These are phyloP conservation scores for Amylostereum chailletii DNA, from an alignment of 1,284 basidiomycete genomes.

Conservation along the genomic window DNA sequence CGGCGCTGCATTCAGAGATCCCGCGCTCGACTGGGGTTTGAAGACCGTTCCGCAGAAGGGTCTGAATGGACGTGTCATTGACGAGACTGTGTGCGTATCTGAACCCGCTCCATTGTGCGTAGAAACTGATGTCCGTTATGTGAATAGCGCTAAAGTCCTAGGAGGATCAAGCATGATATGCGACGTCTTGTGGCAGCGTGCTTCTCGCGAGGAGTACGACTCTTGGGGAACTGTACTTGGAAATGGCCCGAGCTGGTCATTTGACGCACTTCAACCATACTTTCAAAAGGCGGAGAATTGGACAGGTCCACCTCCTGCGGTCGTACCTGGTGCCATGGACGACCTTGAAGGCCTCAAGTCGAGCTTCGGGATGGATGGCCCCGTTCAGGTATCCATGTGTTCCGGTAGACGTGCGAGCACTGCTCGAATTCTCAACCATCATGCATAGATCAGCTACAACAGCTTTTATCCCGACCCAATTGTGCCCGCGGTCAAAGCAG, in stretches of 20 bases:
- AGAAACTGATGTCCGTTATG: no score
- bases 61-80: conserved; percentile 8
- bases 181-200: conserved; percentile 13
- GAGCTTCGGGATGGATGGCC: conserved; percentile 6
- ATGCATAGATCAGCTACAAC: conserved; percentile 12
- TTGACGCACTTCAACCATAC: conserved; percentile 12
- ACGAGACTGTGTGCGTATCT: conserved; percentile 9
- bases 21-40: conserved; percentile 9
- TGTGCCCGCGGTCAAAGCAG: conserved; percentile 11
- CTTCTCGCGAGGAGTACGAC: conserved; percentile 11
- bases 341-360: neutral
- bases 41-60: conserved; percentile 12
- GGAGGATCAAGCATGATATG: conserved; percentile 13
- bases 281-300: conserved; percentile 12
- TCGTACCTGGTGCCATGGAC: conserved; percentile 7
- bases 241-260: conserved; percentile 10
- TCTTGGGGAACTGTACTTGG: conserved; percentile 10
- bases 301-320: conserved; percentile 7
- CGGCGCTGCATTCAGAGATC: conserved; percentile 9
- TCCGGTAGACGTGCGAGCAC: neutral
- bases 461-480: conserved; percentile 14
- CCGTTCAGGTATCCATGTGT: conserved; percentile 4
- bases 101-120: neutral
- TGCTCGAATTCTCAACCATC: neutral
- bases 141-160: conserved; percentile 7